Conservation (phyloP, 202 grass and related monocot genomes). For the Eragrostis tef region DNA sequence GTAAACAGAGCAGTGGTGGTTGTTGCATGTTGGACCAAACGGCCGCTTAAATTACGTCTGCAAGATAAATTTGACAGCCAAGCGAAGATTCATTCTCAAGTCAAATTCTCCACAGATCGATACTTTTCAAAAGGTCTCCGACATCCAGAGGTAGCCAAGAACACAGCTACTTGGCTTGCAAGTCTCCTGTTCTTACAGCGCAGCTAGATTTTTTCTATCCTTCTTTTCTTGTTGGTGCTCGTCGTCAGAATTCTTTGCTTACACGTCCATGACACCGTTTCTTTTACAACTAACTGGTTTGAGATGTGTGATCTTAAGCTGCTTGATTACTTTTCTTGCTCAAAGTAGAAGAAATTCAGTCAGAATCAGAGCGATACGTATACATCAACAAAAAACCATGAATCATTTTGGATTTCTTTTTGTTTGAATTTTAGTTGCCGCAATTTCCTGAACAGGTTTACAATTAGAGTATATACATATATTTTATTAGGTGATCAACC, state of each 20-base stretch:
- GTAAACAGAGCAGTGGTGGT: conserved; percentile 38
- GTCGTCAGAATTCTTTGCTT: conserved; percentile 35
- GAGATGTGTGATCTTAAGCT: background rate
- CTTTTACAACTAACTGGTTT: conserved; percentile 42
- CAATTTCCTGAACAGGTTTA: too few relatives aligned
- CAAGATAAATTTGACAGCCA: background rate
- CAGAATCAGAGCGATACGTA: background rate
- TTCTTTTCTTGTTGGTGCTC: background rate
- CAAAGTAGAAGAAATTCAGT: conserved; percentile 3
- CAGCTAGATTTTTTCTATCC: background rate
- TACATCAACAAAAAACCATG: background rate
- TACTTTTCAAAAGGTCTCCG: conserved; percentile 40
- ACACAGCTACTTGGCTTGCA: conserved; percentile 33
- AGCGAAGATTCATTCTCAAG: background rate
- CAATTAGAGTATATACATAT: too few relatives aligned
- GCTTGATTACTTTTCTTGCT: conserved; percentile 32
- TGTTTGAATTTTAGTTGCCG: background rate
- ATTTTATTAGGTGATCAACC: too few relatives aligned
- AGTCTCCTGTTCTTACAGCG: conserved; percentile 11
- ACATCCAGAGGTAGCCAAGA: background rate
- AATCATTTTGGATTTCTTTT: background rate
- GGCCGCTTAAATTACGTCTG: background rate
- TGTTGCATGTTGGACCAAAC: conserved; percentile 40
- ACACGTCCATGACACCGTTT: conserved; percentile 35
- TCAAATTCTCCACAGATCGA: conserved; percentile 12